Conservation (phyloP, 2,329 filamentous ascomycete species). For the Fusarium oxysporum region DNA sequence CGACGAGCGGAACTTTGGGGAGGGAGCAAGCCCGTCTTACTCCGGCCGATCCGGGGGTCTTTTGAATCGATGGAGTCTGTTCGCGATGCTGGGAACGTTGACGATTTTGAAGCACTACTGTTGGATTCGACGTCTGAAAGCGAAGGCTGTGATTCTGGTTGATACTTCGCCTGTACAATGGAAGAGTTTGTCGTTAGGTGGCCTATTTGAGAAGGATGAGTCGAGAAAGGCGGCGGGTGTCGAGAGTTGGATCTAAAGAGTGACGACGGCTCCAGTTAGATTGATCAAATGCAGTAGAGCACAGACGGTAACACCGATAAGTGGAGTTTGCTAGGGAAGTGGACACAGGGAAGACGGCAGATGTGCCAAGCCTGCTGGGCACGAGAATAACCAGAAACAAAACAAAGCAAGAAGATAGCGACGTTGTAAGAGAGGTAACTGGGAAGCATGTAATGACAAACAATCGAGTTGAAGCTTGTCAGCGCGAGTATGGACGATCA, state of each 20-base stretch:
- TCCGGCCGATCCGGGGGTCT: slow-evolving; percentile 43
- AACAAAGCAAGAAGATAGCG: not conserved
- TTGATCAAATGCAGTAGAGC: slow-evolving; percentile 32
- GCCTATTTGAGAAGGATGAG: slow-evolving; percentile 73
- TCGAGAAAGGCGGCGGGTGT: slow-evolving; percentile 53
- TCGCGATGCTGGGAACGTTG: slow-evolving; percentile 41
- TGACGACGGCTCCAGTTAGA: slow-evolving; percentile 42
- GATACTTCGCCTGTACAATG: slow-evolving; percentile 68
- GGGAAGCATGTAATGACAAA: not conserved
- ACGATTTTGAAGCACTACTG: slow-evolving; percentile 42
- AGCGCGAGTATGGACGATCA: slow-evolving; percentile 3
- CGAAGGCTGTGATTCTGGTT: slow-evolving; percentile 45
- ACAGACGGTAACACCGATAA: slow-evolving; percentile 27
- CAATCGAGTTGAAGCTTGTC: slow-evolving; percentile 13
- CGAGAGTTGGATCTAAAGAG: slow-evolving; percentile 44
- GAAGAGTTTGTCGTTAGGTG: slow-evolving; percentile 78
- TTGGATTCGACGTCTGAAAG: slow-evolving; percentile 40
- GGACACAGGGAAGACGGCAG: slow-evolving; percentile 26
- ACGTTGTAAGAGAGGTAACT: not conserved
- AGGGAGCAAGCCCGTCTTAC: slow-evolving; percentile 43
- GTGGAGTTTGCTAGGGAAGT: slow-evolving; percentile 38
- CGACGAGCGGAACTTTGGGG: slow-evolving; percentile 61
- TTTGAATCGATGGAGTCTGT: slow-evolving; percentile 42
- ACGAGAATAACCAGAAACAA: slow-evolving; percentile 10
- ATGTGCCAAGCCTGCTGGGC: slow-evolving; percentile 34